Percentiles rank a stretch among this genome's conserved stretches.
Conservation (phyloP, 306 rosid genomes). For the Malus domestica region ASM211411v1 NC_041802.1:14435501-14436000, state of each 20-base stretch:
- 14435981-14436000: constrained; percentile 81
- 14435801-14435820: constrained; percentile 85
- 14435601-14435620: constrained; percentile 7
- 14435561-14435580: constrained; percentile 54
- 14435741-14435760: constrained; percentile 81
- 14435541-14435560: constrained; percentile 89
- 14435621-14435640: neutral
- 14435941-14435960: constrained; percentile 80
- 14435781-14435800: constrained; percentile 48
- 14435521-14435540: constrained; percentile 57
- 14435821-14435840: constrained; percentile 49
- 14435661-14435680: neutral
- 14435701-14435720: constrained; percentile 68
- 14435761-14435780: constrained; percentile 59
- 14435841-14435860: constrained; percentile 63
- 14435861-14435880: neutral
- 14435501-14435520: constrained; percentile 17
- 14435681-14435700: neutral
- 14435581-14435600: constrained; percentile 59
- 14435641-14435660: neutral
- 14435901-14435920: neutral
- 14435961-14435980: constrained; percentile 81
- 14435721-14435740: constrained; percentile 81
- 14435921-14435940: constrained; percentile 45
- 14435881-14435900: neutral